These are phyloP conservation scores for Suillus hirtellus DNA, from an alignment of 768 basidiomycete genomes.

Conservation along the genomic window DNA sequence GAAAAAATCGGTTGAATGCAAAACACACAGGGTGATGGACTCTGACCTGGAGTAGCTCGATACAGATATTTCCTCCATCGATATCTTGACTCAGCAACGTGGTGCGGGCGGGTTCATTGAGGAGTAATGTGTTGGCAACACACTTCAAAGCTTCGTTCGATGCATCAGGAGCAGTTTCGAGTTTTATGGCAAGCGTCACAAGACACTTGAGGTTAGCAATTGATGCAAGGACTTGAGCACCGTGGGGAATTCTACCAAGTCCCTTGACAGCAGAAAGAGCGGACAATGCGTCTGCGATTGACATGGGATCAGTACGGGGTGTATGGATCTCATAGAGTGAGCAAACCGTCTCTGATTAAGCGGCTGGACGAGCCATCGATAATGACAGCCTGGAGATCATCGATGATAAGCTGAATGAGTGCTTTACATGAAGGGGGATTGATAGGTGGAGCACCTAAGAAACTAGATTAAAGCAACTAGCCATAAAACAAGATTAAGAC, in stretches of 20 bases:
- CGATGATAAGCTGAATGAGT: constrained; percentile 58
- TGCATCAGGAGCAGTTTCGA: constrained; percentile 61
- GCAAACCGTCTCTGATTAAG: constrained; percentile 57
- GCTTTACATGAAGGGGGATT: constrained; percentile 48
- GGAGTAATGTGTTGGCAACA: constrained; percentile 77
- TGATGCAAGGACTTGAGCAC: constrained; percentile 60
- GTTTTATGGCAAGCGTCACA: constrained; percentile 48
- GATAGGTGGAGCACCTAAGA: constrained; percentile 34
- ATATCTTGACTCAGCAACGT: constrained; percentile 60
- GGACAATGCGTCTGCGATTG: constrained; percentile 55
- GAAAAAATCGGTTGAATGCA: constrained; percentile 13
- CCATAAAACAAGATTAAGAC: constrained; percentile 13
- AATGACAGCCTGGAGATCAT: constrained; percentile 50
- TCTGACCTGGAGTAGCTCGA: constrained; percentile 59
- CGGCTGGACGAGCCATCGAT: constrained; percentile 44
- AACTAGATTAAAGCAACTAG: neutral
- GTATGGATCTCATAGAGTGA: constrained; percentile 1
- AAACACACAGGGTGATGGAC: constrained; percentile 16
- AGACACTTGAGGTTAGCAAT: constrained; percentile 58
- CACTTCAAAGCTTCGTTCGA: constrained; percentile 71
- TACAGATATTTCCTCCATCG: constrained; percentile 58
- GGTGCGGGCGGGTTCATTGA: constrained; percentile 61
- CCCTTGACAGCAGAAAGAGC: constrained; percentile 75
- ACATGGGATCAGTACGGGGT: neutral
- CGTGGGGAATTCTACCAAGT: constrained; percentile 68